A percentile compares a stretch with the other conserved stretches of the same genome.
These are phyloP conservation scores for Suhomyces choctaworum DNA, from an alignment of 1,139 yeast species.

Conservation along the genomic window DNA sequence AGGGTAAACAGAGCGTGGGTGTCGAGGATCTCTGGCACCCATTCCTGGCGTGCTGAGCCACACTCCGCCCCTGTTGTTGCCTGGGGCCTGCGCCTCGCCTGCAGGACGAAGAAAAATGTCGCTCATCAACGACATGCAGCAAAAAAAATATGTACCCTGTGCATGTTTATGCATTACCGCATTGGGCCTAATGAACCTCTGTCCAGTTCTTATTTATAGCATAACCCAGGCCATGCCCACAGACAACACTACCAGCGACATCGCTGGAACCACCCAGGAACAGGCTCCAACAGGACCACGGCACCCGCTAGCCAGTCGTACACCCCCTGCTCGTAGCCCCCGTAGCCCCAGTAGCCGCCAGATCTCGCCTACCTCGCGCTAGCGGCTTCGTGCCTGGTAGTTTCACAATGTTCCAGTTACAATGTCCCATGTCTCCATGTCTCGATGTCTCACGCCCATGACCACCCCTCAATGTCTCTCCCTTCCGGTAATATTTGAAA, in stretches of 20 bases:
- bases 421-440: slow-evolving; percentile 4
- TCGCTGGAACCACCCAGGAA: not conserved
- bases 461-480: slow-evolving; percentile 8
- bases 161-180: slow-evolving; percentile 3
- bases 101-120: slow-evolving; percentile 1
- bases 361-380: not conserved
- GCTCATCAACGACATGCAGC: slow-evolving; percentile 4
- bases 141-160: not conserved
- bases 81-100: no score
- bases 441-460: slow-evolving; percentile 9
- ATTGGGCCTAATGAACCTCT: not conserved
- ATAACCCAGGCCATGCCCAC: not conserved
- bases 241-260: not conserved
- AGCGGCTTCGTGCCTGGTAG: slow-evolving; percentile 1
- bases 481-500: slow-evolving; percentile 4
- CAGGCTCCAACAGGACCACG: not conserved
- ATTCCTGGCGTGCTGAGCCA: no score
- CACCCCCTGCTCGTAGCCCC: not conserved
- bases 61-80: no score
- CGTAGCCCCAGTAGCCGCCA: not conserved
- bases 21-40: no score
- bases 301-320: not conserved
- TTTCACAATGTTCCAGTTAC: slow-evolving; percentile 1
- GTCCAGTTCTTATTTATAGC: not conserved
- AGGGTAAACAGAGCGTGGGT: no score